These are phyloP conservation scores for Gossypium anomalum DNA, from an alignment of 345 rosid genomes.

Conservation along the genomic window DNA sequence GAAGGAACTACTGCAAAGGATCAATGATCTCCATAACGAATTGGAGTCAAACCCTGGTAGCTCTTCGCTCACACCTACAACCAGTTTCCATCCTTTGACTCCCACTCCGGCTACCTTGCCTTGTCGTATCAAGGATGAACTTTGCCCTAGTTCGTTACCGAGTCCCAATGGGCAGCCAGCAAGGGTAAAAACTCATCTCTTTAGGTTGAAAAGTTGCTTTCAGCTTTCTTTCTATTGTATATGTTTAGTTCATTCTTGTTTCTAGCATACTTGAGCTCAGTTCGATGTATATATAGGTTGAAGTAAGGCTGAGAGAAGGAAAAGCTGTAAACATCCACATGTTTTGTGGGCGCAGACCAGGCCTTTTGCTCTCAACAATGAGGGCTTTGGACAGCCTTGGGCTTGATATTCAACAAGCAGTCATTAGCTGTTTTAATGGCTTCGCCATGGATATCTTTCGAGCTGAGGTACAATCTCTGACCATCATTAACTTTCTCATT, in stretches of 20 bases:
- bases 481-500: constrained; percentile 4
- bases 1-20: constrained; percentile 91
- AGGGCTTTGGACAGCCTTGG: constrained; percentile 71
- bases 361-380: constrained; percentile 66
- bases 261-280: not conserved
- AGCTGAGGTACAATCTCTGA: constrained; percentile 53
- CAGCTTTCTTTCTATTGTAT: not conserved
- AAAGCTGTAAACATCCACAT: constrained; percentile 81
- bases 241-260: not conserved
- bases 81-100: constrained; percentile 67
- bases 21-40: constrained; percentile 86
- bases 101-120: constrained; percentile 71
- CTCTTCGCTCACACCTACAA: constrained; percentile 44
- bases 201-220: not conserved
- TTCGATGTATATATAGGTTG: constrained; percentile 36
- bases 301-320: constrained; percentile 71
- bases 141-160: constrained; percentile 60
- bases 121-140: constrained; percentile 75
- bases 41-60: constrained; percentile 65
- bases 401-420: constrained; percentile 55
- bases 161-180: constrained; percentile 83
- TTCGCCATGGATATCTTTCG: constrained; percentile 74
- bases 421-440: constrained; percentile 75
- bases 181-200: constrained; percentile 37
- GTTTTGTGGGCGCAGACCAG: constrained; percentile 69